Evolutionary conservation across 495 filamentous ascomycete species (phyloP), one percentile per base, ranked within the genome.

Genomic region (Patellaria atrata): DNA sequence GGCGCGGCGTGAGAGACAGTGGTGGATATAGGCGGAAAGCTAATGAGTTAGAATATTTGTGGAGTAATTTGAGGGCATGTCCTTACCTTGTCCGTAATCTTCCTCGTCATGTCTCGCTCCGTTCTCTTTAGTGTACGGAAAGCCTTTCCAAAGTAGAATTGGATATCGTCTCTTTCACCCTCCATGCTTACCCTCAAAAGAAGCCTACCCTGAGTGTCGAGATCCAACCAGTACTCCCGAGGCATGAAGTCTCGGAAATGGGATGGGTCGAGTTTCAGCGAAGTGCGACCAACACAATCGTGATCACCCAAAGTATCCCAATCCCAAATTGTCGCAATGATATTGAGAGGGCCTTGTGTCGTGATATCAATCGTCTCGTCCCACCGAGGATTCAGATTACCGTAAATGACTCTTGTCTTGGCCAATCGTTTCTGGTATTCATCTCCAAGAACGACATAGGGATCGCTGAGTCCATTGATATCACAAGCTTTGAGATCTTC

Each of bases 321-420:
- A 59, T 99, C 91, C 91, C 91, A 99, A 17, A 96, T 79, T 1
- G 89, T 99, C 16, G 85, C 86, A 43, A 94, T 89, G 47, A 99
- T 75, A 47, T 93, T 94, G 25, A 96, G 62, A 22, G 87, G 73
- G 1, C 91, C 86, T 34, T 79, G 73, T 0, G 91, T 92, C 14
- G 84, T 87, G 45, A 99, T 94, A 50, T 99, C 91, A 11, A 94
- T 75, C 2, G 82, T 78, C 58, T 96, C 91, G 48, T 99, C 91
- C 91, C 91, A 99, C 11, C 91, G 75, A 13, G 91, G 91, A 51
- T 91, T 99, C 14, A 99, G 68, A 45, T 78, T 92, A 37, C 77
- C 71, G 56, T 86, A 87, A 37, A 96, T 77, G 33, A 92, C 84
- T 30, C 86, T 73, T 15, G 91, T 96, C 61, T 94, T 94, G 34